phyloP scores from a whole-genome alignment of 345 rosid species.

The Nephelium lappaceum region DNA sequence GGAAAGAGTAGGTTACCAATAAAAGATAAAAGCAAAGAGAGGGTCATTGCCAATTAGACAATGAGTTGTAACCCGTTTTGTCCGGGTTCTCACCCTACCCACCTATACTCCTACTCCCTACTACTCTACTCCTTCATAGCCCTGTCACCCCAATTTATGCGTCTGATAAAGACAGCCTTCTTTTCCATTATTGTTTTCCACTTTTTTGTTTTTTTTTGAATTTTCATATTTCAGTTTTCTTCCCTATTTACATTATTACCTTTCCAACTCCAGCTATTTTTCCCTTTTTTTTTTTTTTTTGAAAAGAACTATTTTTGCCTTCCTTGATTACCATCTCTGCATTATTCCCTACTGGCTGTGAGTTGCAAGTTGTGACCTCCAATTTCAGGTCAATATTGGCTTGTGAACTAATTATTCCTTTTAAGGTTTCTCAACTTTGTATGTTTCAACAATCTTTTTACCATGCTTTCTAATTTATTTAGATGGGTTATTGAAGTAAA shows the following conservation, averaged over 20 bases:
- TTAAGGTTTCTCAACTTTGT: no score
- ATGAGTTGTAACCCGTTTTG: conserved; percentile 55
- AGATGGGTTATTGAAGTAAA: no score
- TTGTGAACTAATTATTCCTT: no score
- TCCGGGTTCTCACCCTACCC: conserved; percentile 43
- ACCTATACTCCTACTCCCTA: no score
- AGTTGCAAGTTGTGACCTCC: no score
- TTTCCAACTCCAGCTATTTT: not conserved
- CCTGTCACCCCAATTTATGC: conserved; percentile 29
- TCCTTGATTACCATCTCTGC: not conserved
- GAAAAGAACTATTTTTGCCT: not conserved
- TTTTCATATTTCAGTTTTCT: no score
- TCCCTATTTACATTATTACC: conserved; percentile 10
- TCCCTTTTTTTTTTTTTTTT: no score
- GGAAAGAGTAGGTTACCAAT: not conserved
- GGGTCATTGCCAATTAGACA: conserved; percentile 24
- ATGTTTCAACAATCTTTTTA: no score
- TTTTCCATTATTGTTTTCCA: conserved; percentile 24
- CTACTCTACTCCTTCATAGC: not conserved
- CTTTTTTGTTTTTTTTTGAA: not conserved
- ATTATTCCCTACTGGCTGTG: no score
- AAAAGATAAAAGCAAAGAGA: conserved; percentile 27
- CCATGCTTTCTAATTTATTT: no score
- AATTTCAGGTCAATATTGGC: no score
- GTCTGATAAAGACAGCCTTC: conserved; percentile 44